phyloP scores from a whole-genome alignment of 2,329 filamentous ascomycete species.

The Fusarium bactridioides region DNA sequence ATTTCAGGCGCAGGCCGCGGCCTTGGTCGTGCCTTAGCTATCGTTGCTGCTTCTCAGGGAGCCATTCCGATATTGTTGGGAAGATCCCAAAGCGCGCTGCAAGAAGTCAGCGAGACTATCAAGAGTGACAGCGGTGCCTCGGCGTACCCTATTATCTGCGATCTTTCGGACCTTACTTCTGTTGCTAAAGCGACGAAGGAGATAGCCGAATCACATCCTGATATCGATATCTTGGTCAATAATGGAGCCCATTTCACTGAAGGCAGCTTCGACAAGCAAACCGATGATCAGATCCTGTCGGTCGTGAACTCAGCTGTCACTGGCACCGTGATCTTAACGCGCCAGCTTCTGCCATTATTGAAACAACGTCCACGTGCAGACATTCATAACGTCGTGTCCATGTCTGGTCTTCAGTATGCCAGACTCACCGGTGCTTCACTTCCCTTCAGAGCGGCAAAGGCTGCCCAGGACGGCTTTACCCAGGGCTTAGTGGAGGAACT shows the following conservation, averaged over 20 bases:
- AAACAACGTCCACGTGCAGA: neutral
- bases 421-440: neutral
- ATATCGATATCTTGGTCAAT: neutral
- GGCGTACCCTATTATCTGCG: neutral
- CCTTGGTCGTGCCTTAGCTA: neutral
- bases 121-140: neutral
- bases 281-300: neutral
- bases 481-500: neutral
- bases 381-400: neutral
- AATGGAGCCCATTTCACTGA: neutral
- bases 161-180: neutral
- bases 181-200: neutral
- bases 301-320: neutral
- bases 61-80: neutral
- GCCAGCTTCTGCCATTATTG: neutral
- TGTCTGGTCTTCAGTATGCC: neutral
- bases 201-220: neutral
- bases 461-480: neutral
- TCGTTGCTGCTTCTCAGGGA: neutral
- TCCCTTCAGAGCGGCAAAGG: neutral
- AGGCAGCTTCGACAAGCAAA: neutral
- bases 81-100: neutral
- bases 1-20: neutral
- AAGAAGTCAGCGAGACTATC: neutral
- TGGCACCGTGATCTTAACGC: neutral